Evolutionary conservation across 2,329 filamentous ascomycete genomes (phyloP).

Genomic region (Teratosphaeriaceae sp.): DNA sequence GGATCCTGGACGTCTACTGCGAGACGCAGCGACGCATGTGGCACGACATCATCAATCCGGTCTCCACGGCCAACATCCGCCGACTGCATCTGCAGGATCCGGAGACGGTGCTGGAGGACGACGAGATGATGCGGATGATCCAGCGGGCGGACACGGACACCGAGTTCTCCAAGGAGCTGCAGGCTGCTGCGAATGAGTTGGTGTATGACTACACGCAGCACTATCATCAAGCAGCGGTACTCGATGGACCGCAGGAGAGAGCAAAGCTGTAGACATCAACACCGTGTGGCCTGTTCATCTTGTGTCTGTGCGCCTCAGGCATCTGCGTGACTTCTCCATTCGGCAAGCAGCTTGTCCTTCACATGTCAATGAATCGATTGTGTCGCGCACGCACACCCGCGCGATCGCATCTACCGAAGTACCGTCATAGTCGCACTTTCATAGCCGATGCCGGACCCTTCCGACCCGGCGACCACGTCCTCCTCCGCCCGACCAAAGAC

Average conservation of each 20-base stretch:
- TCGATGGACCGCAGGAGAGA: neutral
- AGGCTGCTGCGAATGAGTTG: slow-evolving; percentile 5
- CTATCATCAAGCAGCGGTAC: neutral
- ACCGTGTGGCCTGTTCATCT: neutral
- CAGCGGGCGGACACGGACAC: slow-evolving; percentile 15
- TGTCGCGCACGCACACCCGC: neutral
- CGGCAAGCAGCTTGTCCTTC: too few species aligned
- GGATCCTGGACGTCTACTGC: slow-evolving; percentile 30
- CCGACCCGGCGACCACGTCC: slow-evolving; percentile 27
- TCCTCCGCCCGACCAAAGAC: slow-evolving; percentile 36
- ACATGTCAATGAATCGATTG: neutral
- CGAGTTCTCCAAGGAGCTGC: slow-evolving; percentile 11
- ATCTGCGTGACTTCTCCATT: too few species aligned
- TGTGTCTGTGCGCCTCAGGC: too few species aligned
- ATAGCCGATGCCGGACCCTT: slow-evolving; percentile 15
- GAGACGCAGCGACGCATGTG: slow-evolving; percentile 30
- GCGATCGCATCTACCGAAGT: too few species aligned
- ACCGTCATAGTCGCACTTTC: neutral
- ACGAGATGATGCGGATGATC: slow-evolving; percentile 15
- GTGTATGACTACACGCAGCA: slow-evolving; percentile 10
- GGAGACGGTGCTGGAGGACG: slow-evolving; percentile 12
- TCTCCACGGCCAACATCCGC: slow-evolving; percentile 17
- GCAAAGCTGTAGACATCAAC: neutral
- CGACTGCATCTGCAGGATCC: slow-evolving; percentile 13
- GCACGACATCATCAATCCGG: slow-evolving; percentile 27